Evolutionary conservation across 2,329 filamentous ascomycete species (phyloP).

Genomic region (Parastagonospora avenae): DNA sequence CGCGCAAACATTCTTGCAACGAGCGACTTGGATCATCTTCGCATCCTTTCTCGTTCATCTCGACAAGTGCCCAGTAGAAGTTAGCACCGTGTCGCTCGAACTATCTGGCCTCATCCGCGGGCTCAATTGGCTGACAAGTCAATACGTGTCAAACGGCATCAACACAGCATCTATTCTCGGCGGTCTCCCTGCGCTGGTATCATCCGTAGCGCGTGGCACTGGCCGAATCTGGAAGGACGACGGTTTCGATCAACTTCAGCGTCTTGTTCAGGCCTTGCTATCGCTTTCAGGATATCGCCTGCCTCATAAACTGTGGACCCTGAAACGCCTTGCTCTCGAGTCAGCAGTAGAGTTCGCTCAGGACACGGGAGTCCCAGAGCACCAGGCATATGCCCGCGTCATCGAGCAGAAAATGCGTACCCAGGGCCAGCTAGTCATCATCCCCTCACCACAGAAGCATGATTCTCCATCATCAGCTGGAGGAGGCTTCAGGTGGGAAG

Average conservation of each 20-base stretch:
- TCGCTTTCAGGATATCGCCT: constrained; percentile 23
- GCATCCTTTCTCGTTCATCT: constrained; percentile 33
- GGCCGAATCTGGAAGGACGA: constrained; percentile 43
- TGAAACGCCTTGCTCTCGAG: constrained; percentile 45
- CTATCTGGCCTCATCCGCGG: constrained; percentile 13
- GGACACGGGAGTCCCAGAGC: constrained; percentile 27
- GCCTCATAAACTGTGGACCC: constrained; percentile 40
- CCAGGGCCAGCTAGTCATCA: constrained; percentile 31
- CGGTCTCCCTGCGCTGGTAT: constrained; percentile 36
- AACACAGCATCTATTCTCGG: constrained; percentile 27
- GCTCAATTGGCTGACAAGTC: constrained; percentile 26
- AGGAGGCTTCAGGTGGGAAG: constrained; percentile 50
- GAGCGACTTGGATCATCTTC: constrained; percentile 33
- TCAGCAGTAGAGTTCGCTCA: constrained; percentile 46
- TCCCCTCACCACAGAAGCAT: constrained; percentile 34
- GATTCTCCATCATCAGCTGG: constrained; percentile 29
- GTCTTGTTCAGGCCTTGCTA: constrained; percentile 36
- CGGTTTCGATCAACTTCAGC: constrained; percentile 42
- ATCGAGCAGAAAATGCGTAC: constrained; percentile 41
- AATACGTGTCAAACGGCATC: constrained; percentile 29
- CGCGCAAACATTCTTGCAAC: constrained; percentile 35
- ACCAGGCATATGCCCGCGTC: constrained; percentile 34
- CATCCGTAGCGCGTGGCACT: constrained; percentile 39
- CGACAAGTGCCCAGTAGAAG: constrained; percentile 10
- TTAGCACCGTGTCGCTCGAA: constrained; percentile 8